Conservation (phyloP, 768 basidiomycete genomes). For the Amanita molliuscula region DNA sequence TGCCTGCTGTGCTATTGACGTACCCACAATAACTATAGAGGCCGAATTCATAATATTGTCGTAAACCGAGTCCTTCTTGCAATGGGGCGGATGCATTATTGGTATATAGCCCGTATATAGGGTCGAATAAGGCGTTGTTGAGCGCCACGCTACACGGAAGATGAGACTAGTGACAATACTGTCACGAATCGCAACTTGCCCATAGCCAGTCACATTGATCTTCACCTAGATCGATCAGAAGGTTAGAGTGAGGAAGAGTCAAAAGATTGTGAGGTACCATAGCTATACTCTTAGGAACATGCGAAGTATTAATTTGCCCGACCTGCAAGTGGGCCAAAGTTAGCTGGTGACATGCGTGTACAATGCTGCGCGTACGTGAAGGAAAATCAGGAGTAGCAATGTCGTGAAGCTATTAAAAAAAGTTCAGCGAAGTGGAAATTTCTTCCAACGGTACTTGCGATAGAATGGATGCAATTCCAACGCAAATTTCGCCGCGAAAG, state of each 20-base stretch:
- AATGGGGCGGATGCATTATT: slow-evolving; percentile 54
- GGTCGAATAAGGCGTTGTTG: slow-evolving; percentile 38
- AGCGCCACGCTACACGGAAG: slow-evolving; percentile 38
- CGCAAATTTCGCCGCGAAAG: slow-evolving; percentile 72
- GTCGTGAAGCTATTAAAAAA: slow-evolving; percentile 28
- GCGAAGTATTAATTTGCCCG: slow-evolving; percentile 73
- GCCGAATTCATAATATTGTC: slow-evolving; percentile 70
- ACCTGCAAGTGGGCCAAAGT: slow-evolving; percentile 37
- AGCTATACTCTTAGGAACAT: slow-evolving; percentile 57
- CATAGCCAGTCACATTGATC: slow-evolving; percentile 62
- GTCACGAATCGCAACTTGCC: slow-evolving; percentile 30
- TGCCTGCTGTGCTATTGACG: slow-evolving; percentile 45
- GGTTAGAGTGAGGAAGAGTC: neutral
- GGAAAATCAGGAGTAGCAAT: slow-evolving; percentile 64
- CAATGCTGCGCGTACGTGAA: slow-evolving; percentile 47
- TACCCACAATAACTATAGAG: slow-evolving; percentile 76
- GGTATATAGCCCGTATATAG: slow-evolving; percentile 58
- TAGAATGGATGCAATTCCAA: slow-evolving; percentile 60
- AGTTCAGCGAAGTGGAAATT: slow-evolving; percentile 10
- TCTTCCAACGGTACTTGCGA: slow-evolving; percentile 39
- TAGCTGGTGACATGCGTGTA: slow-evolving; percentile 9
- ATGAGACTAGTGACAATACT: neutral
- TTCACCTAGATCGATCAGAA: slow-evolving; percentile 34
- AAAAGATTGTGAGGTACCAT: slow-evolving; percentile 40
- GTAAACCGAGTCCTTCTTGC: slow-evolving; percentile 42